Conservation (phyloP, 192 early-diverging fungal genomes). For the Linnemannia schmuckeri region DNA sequence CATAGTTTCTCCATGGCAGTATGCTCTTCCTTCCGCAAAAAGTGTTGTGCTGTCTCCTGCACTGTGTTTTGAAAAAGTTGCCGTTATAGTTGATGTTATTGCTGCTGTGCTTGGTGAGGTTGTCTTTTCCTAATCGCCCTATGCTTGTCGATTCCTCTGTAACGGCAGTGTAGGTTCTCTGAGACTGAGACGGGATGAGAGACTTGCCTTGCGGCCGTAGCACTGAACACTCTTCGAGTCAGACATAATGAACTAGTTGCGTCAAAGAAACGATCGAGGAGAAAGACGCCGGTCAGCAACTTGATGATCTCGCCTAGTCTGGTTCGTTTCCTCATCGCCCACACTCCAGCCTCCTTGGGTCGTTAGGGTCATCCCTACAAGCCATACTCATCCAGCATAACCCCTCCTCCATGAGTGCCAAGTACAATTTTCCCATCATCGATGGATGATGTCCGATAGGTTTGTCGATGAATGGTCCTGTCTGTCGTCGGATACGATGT, state of each 20-base stretch:
- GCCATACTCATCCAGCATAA: neutral
- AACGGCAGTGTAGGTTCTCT: neutral
- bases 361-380: neutral
- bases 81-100: neutral
- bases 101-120: neutral
- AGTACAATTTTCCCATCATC: neutral
- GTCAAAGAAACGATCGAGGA: neutral
- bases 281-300: neutral
- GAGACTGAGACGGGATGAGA: constrained; percentile 10
- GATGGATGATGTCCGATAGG: neutral
- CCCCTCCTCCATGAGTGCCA: neutral
- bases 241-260: constrained; percentile 49
- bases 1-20: constrained; percentile 25
- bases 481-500: neutral
- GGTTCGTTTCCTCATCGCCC: neutral
- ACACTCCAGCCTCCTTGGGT: neutral
- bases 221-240: constrained; percentile 61
- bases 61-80: neutral
- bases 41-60: neutral
- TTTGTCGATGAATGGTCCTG: neutral
- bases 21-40: neutral
- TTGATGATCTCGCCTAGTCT: neutral
- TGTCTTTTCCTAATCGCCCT: constrained; percentile 14
- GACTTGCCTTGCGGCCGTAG: constrained; percentile 62
- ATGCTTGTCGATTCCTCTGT: neutral